Evolutionary conservation across 2,329 filamentous ascomycete species (phyloP).

Genomic region (Paecilomyces niveus): DNA sequence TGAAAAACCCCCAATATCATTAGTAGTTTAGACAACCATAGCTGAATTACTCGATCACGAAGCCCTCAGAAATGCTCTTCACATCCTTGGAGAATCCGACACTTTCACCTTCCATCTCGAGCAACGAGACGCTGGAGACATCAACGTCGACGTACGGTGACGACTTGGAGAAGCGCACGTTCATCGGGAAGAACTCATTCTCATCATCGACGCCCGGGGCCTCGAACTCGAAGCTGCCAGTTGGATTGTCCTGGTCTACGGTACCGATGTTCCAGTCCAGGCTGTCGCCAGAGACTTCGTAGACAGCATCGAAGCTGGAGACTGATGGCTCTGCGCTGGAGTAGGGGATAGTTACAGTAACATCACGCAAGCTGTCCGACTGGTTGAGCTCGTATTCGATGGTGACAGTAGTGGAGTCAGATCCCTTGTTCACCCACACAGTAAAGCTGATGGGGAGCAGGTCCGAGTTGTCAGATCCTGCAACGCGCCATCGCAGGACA

Average conservation of each 20-base stretch:
- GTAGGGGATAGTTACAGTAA: conserved; percentile 83
- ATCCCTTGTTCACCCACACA: conserved; percentile 91
- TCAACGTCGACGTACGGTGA: conserved; percentile 87
- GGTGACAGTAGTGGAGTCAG: conserved; percentile 78
- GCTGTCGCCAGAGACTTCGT: conserved; percentile 87
- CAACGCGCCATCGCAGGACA: conserved; percentile 80
- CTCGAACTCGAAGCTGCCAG: conserved; percentile 91
- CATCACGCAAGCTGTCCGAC: conserved; percentile 70
- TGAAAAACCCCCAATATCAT: not conserved
- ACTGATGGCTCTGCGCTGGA: conserved; percentile 76
- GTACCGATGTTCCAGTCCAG: conserved; percentile 90
- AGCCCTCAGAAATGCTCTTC: conserved; percentile 38
- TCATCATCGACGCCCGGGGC: conserved; percentile 79
- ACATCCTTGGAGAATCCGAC: conserved; percentile 40
- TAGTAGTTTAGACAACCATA: conserved; percentile 1
- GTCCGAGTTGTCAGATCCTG: conserved; percentile 70
- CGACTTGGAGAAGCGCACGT: conserved; percentile 77
- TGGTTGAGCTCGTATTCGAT: conserved; percentile 93
- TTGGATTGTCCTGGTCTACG: conserved; percentile 74
- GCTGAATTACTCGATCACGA: conserved; percentile 35
- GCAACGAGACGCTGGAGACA: conserved; percentile 48
- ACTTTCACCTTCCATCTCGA: conserved; percentile 39
- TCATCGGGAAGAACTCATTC: conserved; percentile 97
- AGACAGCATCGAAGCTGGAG: conserved; percentile 87
- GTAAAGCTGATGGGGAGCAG: conserved; percentile 92